phyloP scores from a whole-genome alignment of 495 filamentous ascomycete genomes.

The Corynascus novoguineensis region DNA sequence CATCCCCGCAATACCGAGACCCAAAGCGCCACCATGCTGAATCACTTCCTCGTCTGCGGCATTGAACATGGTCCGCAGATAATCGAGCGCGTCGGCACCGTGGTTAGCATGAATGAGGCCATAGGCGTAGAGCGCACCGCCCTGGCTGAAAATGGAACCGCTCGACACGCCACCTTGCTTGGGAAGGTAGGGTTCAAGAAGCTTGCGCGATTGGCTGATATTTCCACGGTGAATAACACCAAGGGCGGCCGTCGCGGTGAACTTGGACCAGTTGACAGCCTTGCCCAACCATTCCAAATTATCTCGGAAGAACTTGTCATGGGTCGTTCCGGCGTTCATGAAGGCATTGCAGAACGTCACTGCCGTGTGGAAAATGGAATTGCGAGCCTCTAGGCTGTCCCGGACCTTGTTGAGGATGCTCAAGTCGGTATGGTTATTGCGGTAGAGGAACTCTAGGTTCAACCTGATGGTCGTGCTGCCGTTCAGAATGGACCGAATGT shows the following conservation, averaged over 20 bases:
- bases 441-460: slow-evolving; percentile 91
- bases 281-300: slow-evolving; percentile 98
- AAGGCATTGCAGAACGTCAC: slow-evolving; percentile 97
- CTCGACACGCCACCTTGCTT: slow-evolving; percentile 59
- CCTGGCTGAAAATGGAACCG: slow-evolving; percentile 90
- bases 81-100: slow-evolving; percentile 83
- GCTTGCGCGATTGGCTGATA: slow-evolving; percentile 82
- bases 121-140: slow-evolving; percentile 90
- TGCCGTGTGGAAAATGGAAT: slow-evolving; percentile 97
- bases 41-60: slow-evolving; percentile 88
- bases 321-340: slow-evolving; percentile 98
- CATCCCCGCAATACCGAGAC: slow-evolving; percentile 96
- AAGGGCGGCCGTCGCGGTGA: slow-evolving; percentile 92
- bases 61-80: slow-evolving; percentile 81
- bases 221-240: slow-evolving; percentile 97
- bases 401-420: slow-evolving; percentile 91
- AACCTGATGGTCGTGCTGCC: slow-evolving; percentile 89
- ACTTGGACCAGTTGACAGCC: slow-evolving; percentile 99
- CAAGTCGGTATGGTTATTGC: slow-evolving; percentile 78
- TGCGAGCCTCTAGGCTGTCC: slow-evolving; percentile 89
- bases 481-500: slow-evolving; percentile 79
- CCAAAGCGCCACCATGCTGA: slow-evolving; percentile 92
- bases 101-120: slow-evolving; percentile 98
- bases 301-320: slow-evolving; percentile 94
- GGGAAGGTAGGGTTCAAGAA: slow-evolving; percentile 92